Conservation (phyloP, 306 rosid genomes). For the Fragaria ananassa region DNA sequence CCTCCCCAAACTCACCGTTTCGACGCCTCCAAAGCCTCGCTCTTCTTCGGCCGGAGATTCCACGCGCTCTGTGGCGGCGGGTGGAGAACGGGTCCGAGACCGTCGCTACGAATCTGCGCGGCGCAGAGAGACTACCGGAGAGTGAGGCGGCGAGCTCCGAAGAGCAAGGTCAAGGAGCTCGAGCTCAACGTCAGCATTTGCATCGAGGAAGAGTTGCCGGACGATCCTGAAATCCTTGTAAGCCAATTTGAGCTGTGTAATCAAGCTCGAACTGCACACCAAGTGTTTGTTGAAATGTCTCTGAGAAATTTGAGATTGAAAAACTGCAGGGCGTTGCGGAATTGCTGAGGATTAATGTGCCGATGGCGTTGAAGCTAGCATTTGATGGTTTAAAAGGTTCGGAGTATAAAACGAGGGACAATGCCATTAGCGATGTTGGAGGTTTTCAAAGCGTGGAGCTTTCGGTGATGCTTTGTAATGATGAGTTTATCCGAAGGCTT, state of each 20-base stretch:
- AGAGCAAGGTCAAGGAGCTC: conserved; percentile 58
- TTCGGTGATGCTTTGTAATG: conserved; percentile 83
- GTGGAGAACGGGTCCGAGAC: conserved; percentile 7
- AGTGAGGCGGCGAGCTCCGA: conserved; percentile 42
- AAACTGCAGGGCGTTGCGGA: conserved; percentile 51
- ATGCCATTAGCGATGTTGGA: conserved; percentile 63
- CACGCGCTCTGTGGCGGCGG: conserved; percentile 31
- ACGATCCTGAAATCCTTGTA: conserved; percentile 82
- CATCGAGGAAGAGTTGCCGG: conserved; percentile 77
- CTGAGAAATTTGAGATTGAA: not conserved
- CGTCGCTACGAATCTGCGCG: conserved; percentile 23
- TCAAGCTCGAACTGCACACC: not conserved
- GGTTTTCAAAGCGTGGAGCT: conserved; percentile 70
- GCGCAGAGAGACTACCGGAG: conserved; percentile 62
- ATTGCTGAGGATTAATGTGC: conserved; percentile 79
- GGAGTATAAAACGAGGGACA: conserved; percentile 56
- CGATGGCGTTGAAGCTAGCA: conserved; percentile 80
- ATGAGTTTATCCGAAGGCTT: conserved; percentile 70
- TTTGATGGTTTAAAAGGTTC: conserved; percentile 74
- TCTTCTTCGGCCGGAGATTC: conserved; percentile 34
- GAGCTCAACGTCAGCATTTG: conserved; percentile 74
- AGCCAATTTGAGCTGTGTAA: not conserved
- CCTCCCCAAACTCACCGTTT: conserved; percentile 16
- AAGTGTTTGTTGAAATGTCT: conserved; percentile 3
- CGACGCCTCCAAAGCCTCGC: conserved; percentile 26